Percentiles rank a stretch among this genome's conserved stretches.
Conservation (phyloP, 345 rosid genomes). For the Conringia planisiliqua region DNA sequence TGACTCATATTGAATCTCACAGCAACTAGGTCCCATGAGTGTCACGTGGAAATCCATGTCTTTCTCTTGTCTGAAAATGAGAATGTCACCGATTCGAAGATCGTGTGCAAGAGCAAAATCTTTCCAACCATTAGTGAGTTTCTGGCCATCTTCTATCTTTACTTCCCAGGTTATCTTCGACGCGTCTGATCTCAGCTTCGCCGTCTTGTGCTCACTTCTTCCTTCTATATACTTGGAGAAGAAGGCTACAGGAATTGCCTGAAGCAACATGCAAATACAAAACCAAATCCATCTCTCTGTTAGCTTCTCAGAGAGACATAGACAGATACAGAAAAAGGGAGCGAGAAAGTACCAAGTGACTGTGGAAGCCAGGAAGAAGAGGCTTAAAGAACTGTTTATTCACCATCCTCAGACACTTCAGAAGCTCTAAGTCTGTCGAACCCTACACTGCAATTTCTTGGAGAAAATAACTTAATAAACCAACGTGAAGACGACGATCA, state of each 20-base stretch:
- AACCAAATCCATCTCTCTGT: not conserved
- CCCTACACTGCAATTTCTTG: not conserved
- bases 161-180: conserved; percentile 20
- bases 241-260: conserved; percentile 21
- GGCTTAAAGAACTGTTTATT: conserved; percentile 23
- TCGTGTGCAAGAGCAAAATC: conserved; percentile 14
- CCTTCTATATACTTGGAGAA: not conserved
- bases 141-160: conserved; percentile 20
- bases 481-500: not conserved
- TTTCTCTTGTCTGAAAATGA: conserved; percentile 16
- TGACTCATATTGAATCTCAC: conserved; percentile 17
- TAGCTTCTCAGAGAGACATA: not conserved
- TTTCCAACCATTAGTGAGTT: conserved; percentile 23
- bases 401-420: not conserved
- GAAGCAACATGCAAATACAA: conserved; percentile 5
- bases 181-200: conserved; percentile 18
- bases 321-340: not conserved
- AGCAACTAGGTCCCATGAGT: conserved; percentile 10
- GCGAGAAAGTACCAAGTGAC: conserved; percentile 6
- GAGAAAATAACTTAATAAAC: not conserved
- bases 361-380: conserved; percentile 22
- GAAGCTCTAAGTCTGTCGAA: not conserved
- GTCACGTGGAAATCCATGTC: conserved; percentile 18
- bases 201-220: not conserved
- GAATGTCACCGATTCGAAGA: conserved; percentile 17